Base-by-base conservation (phyloP, 768 basidiomycete species). In the Lactarius hatsudake region DNA sequence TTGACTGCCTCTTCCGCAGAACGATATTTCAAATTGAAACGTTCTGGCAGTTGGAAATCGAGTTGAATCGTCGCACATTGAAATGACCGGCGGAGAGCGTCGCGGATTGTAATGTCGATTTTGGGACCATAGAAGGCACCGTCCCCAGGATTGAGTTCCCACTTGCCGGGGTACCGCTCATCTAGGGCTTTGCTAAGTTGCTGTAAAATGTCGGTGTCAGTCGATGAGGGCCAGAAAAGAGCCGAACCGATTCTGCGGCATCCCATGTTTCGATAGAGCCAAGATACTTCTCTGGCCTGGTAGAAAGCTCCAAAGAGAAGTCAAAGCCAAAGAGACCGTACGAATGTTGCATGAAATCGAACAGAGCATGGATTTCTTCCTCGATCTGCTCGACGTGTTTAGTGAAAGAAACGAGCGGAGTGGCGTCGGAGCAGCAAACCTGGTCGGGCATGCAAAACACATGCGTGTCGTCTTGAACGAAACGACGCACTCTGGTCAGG, bases 61-160 rank as follows among this genome's bases (percentile, higher is more conserved):
- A 99, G 91, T 79, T 98, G 93, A 77, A 98, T 98, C 2, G 97
- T 98, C 48, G 95, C 97, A 74, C 96, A 98, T 78, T 99, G 97
- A 87, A 94, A 96, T 28, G 94, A 93, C 56, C 97, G 88, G 43
- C 84, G 86, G 28, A 98, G 82, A 0, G 97, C 96, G 73, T 99
- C 97, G 30, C 87, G 86, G 75, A 98, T 91, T 67, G 91, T 94
- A 80, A 99, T 96, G 78, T 98, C 97, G 74, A 98, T 96, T 82
- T 98, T 98, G 70, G 97, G 97, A 0, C 97, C 97, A 79, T 99
- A 99, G 85, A 99, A 99, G 12, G 97, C 97, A 59, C 97, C 97
- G 73, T 99, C 97, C 55, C 95, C 96, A 10, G 93, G 92, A 77
- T 97, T 97, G 65, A 96, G 78, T 62, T 88, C 85, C 97, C 97